Evolutionary conservation across 148 eudicot genomes (phyloP).

Genomic region (Fagopyrum homotropicum): DNA sequence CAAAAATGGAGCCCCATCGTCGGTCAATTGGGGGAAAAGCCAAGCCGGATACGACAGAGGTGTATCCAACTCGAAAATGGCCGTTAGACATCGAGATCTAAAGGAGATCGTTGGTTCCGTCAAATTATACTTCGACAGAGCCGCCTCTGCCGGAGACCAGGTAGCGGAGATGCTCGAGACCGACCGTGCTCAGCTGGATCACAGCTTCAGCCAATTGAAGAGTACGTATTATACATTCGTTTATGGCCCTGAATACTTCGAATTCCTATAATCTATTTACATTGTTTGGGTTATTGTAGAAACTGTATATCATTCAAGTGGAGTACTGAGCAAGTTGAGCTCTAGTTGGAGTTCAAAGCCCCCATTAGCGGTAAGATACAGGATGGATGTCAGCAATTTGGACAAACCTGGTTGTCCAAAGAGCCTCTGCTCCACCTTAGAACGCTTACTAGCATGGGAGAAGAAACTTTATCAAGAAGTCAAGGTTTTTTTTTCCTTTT

Average conservation of each 20-base stretch:
- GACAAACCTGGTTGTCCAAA: slow-evolving; percentile 53
- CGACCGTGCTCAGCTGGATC: slow-evolving; percentile 88
- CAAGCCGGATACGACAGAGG: slow-evolving; percentile 18
- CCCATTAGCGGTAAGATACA: slow-evolving; percentile 77
- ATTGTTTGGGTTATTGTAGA: slow-evolving; percentile 35
- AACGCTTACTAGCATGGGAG: slow-evolving; percentile 95
- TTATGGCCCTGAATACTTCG: neutral
- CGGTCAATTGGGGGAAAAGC: slow-evolving; percentile 48
- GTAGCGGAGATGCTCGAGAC: slow-evolving; percentile 91
- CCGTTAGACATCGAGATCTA: slow-evolving; percentile 73
- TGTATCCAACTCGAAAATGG: slow-evolving; percentile 52
- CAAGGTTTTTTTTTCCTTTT: slow-evolving; percentile 36
- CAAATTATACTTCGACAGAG: slow-evolving; percentile 73
- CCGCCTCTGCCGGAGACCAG: slow-evolving; percentile 79
- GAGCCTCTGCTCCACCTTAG: slow-evolving; percentile 85
- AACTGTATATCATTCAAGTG: slow-evolving; percentile 93
- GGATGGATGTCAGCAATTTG: slow-evolving; percentile 54
- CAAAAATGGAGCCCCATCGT: slow-evolving; percentile 43
- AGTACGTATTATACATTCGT: slow-evolving; percentile 30
- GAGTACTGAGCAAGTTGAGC: slow-evolving; percentile 80
- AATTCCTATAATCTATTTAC: neutral
- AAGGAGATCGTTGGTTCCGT: slow-evolving; percentile 65
- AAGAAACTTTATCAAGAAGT: slow-evolving; percentile 93
- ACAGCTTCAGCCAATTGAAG: slow-evolving; percentile 65
- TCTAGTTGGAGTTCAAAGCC: slow-evolving; percentile 97